These are phyloP conservation scores for Alternaria tenuissima DNA, from an alignment of 2,329 filamentous ascomycete genomes.

Conservation along the genomic window DNA sequence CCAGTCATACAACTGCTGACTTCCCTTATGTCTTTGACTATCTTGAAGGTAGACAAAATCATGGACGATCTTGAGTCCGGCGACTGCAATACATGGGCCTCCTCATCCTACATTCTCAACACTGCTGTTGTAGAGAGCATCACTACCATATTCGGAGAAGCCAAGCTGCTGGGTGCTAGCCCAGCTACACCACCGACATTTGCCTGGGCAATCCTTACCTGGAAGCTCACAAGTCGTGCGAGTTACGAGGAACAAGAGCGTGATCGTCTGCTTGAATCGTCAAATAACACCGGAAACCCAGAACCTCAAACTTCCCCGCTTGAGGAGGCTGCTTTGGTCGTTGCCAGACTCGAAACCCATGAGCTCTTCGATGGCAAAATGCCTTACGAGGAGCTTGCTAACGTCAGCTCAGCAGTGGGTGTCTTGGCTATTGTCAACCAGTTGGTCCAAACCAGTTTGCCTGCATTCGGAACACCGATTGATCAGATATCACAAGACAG, in stretches of 20 bases:
- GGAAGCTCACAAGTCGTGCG: constrained; percentile 34
- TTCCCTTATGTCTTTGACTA: constrained; percentile 73
- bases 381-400: constrained; percentile 39
- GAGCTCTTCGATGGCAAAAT: constrained; percentile 39
- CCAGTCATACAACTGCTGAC: constrained; percentile 73
- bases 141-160: constrained; percentile 72
- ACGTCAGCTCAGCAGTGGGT: constrained; percentile 32
- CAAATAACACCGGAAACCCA: constrained; percentile 20
- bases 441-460: constrained; percentile 36
- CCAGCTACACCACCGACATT: constrained; percentile 78
- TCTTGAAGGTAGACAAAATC: constrained; percentile 73
- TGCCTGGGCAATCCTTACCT: constrained; percentile 76
- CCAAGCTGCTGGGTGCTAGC: constrained; percentile 61
- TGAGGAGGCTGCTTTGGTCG: constrained; percentile 37
- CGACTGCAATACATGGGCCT: constrained; percentile 37
- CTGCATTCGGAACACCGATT: constrained; percentile 58
- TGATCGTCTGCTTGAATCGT: constrained; percentile 37
- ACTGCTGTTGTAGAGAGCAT: constrained; percentile 75
- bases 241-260: constrained; percentile 38
- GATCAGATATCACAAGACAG: constrained; percentile 67
- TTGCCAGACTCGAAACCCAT: constrained; percentile 32
- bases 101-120: constrained; percentile 72
- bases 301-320: constrained; percentile 29
- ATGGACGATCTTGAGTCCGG: constrained; percentile 57
- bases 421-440: constrained; percentile 39